Evolutionary conservation across 169 alveolate genomes (phyloP).

Genomic region (Cardiosporidium cionae): DNA sequence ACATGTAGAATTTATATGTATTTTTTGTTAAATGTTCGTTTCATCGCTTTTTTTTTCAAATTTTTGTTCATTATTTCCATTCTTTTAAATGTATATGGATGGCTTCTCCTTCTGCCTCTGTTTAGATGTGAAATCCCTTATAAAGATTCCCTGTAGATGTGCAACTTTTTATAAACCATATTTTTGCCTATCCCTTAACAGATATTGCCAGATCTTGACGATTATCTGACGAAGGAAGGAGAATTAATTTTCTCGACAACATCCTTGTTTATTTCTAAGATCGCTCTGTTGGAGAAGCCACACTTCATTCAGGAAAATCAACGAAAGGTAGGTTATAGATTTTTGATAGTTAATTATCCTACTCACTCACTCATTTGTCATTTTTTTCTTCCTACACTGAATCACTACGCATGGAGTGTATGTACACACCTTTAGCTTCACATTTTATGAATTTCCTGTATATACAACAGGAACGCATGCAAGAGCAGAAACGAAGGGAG

Average conservation of each 20-base stretch:
- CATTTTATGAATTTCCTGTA: neutral
- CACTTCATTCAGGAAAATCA: constrained; percentile 5
- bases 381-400: neutral
- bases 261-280: neutral
- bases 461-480: constrained; percentile 4
- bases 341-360: neutral
- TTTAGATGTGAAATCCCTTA: too few relatives aligned
- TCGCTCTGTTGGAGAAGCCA: constrained; percentile 19
- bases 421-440: neutral
- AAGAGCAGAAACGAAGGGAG: constrained; percentile 5
- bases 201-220: neutral
- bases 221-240: constrained; percentile 31
- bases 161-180: too few relatives aligned
- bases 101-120: too few relatives aligned
- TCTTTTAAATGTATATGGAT: too few relatives aligned
- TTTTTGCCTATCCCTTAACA: too few relatives aligned
- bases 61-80: too few relatives aligned
- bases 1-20: neutral
- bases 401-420: neutral
- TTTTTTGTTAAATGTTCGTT: neutral
- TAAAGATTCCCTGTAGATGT: too few relatives aligned
- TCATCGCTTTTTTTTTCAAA: too few relatives aligned
- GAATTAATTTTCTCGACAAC: constrained; percentile 1
- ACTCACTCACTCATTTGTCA: neutral
- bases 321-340: constrained; percentile 4